phyloP scores from a whole-genome alignment of 768 basidiomycete species.

The Mycena amicta region DNA sequence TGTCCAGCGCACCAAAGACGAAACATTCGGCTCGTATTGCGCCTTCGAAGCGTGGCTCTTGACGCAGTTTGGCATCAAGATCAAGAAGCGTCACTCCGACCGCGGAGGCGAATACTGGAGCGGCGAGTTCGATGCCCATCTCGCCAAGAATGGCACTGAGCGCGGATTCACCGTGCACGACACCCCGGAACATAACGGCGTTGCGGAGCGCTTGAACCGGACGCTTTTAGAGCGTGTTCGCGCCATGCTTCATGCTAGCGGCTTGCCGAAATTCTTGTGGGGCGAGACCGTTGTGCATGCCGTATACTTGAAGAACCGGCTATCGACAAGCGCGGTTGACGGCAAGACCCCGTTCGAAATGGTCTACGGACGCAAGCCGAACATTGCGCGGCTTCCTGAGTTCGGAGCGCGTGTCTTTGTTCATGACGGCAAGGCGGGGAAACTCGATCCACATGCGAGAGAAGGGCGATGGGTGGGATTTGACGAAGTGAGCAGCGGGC shows the following conservation, averaged over 20 bases:
- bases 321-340: background rate
- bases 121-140: conserved; percentile 21
- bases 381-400: background rate
- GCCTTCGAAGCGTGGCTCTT: conserved; percentile 25
- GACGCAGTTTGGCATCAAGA: conserved; percentile 27
- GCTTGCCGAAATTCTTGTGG: conserved; percentile 8
- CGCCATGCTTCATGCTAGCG: conserved; percentile 29
- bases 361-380: background rate
- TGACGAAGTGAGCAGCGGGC: conserved; percentile 26
- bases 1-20: conserved; percentile 32
- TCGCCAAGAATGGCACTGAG: conserved; percentile 22
- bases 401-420: conserved; percentile 30
- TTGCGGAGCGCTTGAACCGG: conserved; percentile 29
- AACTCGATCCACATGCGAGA: conserved; percentile 24
- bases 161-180: conserved; percentile 20
- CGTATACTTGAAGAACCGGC: background rate
- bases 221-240: conserved; percentile 26
- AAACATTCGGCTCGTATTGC: conserved; percentile 27
- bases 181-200: conserved; percentile 28
- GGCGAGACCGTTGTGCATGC: background rate
- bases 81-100: conserved; percentile 31
- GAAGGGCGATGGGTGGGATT: conserved; percentile 25
- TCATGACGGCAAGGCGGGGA: conserved; percentile 2
- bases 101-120: conserved; percentile 31
- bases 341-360: background rate